Conservation (phyloP, 176 grass and related monocot species). For the Areca catechu region DNA sequence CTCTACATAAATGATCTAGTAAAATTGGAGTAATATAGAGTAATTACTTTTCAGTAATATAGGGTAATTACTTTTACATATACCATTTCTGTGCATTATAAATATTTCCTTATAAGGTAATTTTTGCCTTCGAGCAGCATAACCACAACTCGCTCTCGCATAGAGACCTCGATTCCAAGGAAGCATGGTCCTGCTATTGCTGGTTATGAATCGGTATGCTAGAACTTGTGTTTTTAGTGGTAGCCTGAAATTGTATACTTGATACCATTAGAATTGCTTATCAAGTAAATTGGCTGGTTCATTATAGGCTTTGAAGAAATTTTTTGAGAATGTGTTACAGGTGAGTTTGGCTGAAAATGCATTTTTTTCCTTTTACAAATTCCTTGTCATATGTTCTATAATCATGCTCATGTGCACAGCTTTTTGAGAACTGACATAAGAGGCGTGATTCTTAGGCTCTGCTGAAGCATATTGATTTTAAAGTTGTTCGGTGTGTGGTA, state of each 20-base stretch:
- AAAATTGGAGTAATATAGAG: background rate
- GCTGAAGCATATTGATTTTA: slow-evolving; percentile 83
- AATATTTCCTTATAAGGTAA: slow-evolving; percentile 13
- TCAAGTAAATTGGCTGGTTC: slow-evolving; percentile 20
- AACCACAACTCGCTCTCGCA: slow-evolving; percentile 62
- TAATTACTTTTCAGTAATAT: background rate
- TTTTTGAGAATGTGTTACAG: slow-evolving; percentile 89
- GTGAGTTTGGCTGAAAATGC: slow-evolving; percentile 28
- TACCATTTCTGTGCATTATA: background rate
- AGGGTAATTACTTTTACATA: background rate
- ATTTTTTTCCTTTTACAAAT: background rate
- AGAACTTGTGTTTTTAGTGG: slow-evolving; percentile 2
- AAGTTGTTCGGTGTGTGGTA: slow-evolving; percentile 70
- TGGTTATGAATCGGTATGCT: slow-evolving; percentile 78
- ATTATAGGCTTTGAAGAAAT: slow-evolving; percentile 86
- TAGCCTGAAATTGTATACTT: background rate
- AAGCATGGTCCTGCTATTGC: slow-evolving; percentile 95
- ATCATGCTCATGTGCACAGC: slow-evolving; percentile 6
- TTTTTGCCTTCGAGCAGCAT: slow-evolving; percentile 55
- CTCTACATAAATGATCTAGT: background rate
- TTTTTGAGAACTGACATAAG: slow-evolving; percentile 13
- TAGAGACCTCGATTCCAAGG: slow-evolving; percentile 88
- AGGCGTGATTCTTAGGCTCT: slow-evolving; percentile 49
- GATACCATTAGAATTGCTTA: slow-evolving; percentile 19
- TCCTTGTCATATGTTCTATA: background rate